Evolutionary conservation across 768 basidiomycete genomes (phyloP).

Genomic region (Tubosaeta brunneosetosa): DNA sequence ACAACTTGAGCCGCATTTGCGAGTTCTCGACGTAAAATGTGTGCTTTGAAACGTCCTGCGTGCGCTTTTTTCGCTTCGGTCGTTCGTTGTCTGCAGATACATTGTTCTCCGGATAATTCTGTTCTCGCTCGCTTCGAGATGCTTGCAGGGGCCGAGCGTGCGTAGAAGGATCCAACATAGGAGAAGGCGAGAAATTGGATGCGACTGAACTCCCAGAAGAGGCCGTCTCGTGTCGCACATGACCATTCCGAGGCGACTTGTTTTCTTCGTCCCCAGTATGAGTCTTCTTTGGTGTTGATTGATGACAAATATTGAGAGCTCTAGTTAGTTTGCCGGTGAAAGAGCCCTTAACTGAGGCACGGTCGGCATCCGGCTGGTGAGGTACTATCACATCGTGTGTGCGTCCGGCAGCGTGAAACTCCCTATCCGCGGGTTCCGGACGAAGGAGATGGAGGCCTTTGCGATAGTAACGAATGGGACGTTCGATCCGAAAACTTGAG

Average conservation of each 20-base stretch:
- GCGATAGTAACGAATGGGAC: slow-evolving; percentile 86
- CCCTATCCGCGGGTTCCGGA: slow-evolving; percentile 27
- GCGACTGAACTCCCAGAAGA: slow-evolving; percentile 36
- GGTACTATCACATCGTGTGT: slow-evolving; percentile 17
- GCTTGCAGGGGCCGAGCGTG: slow-evolving; percentile 52
- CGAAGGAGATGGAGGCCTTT: slow-evolving; percentile 73
- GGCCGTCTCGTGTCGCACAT: slow-evolving; percentile 13
- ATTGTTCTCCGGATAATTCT: slow-evolving; percentile 17
- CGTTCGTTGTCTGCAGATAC: slow-evolving; percentile 32
- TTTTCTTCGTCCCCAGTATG: slow-evolving; percentile 6
- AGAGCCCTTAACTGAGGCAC: slow-evolving; percentile 43
- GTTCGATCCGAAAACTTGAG: slow-evolving; percentile 79
- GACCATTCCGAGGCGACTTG: neutral
- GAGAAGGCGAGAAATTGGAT: slow-evolving; percentile 40
- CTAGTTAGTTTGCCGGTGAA: slow-evolving; percentile 45
- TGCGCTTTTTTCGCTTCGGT: slow-evolving; percentile 44
- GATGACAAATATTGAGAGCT: slow-evolving; percentile 36
- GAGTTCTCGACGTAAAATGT: slow-evolving; percentile 93
- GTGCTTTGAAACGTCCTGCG: slow-evolving; percentile 77
- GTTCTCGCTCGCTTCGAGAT: slow-evolving; percentile 17
- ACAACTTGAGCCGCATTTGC: slow-evolving; percentile 82
- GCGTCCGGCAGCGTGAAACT: slow-evolving; percentile 17
- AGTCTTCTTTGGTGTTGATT: slow-evolving; percentile 11
- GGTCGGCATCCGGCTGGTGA: slow-evolving; percentile 30
- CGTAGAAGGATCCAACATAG: slow-evolving; percentile 82